Evolutionary conservation across 139 green algal species (phyloP), one percentile per base, ranked within the genome.

Genomic region (Picochlorum costavermella): DNA sequence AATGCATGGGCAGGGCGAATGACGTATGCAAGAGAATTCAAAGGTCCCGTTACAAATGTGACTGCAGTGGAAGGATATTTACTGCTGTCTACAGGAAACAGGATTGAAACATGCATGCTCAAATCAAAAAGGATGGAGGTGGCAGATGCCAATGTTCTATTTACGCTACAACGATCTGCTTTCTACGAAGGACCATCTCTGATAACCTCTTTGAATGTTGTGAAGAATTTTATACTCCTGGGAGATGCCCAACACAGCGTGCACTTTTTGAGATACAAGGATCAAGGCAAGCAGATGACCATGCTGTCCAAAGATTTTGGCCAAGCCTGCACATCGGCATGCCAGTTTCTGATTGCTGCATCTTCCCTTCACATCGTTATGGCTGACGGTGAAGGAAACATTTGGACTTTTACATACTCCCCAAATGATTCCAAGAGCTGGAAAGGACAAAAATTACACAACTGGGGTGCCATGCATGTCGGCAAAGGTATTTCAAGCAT

Each of bases 171-270:
- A n/a, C 33, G 1, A 69, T 90, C 26, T 68, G 79, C 84, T 30
- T 96, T 96, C 65, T 88, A 81, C 65, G 86, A 96, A 60, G 76
- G 76, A 31, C 88, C 78, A 14, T 58, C 84, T 17, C 75, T 93
- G 56, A 67, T 85, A 50, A 78, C 75, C 14, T 72, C 55, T 25
- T 49, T 92, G 48, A 65, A 68, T 56, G 60, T 85, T 9, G 77
- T 96, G 28, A 96, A 96, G 72, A 87, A 89, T 64, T 97, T 85
- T 65, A 59, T 95, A 36, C 70, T 96, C 59, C 61, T 90, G 33
- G 82, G 85, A 0, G 85, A 96, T 56, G 70, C 80, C 12, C 64
- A 73, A 13, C 80, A 89, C 45, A 82, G 85, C 61, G 55, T 86
- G 23, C 68, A 75, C 56, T 96, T 96, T 61, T 56, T 96, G 46